phyloP scores from a whole-genome alignment of 2,329 filamentous ascomycete species.

The Ophiosphaerella korrae region DNA sequence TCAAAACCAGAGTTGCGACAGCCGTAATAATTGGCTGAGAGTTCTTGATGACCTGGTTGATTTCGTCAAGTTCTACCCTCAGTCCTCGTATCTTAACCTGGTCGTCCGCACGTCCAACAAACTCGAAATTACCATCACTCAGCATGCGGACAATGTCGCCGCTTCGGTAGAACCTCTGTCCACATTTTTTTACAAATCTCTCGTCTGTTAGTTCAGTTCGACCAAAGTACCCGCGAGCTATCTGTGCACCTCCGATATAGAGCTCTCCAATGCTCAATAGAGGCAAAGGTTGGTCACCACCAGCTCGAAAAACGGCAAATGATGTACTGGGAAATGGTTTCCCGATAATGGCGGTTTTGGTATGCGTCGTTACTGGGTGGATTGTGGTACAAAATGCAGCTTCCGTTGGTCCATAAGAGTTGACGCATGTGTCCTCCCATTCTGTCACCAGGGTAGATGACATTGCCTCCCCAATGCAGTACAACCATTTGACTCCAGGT shows the following conservation, averaged over 20 bases:
- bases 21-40: constrained; percentile 24
- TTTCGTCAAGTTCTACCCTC: constrained; percentile 47
- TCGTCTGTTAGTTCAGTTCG: constrained; percentile 38
- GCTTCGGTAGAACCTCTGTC: constrained; percentile 45
- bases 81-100: constrained; percentile 49
- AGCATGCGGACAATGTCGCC: constrained; percentile 48
- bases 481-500: constrained; percentile 49
- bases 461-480: constrained; percentile 54
- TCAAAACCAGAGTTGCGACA: constrained; percentile 41
- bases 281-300: constrained; percentile 42
- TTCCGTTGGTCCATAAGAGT: constrained; percentile 53
- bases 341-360: constrained; percentile 49
- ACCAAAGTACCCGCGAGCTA: constrained; percentile 53
- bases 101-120: constrained; percentile 46
- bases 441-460: constrained; percentile 43
- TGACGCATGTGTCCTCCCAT: constrained; percentile 50
- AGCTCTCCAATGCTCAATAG: constrained; percentile 51
- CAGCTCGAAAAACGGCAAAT: constrained; percentile 44
- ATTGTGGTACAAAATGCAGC: constrained; percentile 55
- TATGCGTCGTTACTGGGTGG: constrained; percentile 31
- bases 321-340: constrained; percentile 49
- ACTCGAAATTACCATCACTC: constrained; percentile 46
- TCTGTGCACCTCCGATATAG: constrained; percentile 53
- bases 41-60: constrained; percentile 37
- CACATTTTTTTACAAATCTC: constrained; percentile 35